Conservation (phyloP, 768 basidiomycete genomes). For the Mycena maculata region DNA sequence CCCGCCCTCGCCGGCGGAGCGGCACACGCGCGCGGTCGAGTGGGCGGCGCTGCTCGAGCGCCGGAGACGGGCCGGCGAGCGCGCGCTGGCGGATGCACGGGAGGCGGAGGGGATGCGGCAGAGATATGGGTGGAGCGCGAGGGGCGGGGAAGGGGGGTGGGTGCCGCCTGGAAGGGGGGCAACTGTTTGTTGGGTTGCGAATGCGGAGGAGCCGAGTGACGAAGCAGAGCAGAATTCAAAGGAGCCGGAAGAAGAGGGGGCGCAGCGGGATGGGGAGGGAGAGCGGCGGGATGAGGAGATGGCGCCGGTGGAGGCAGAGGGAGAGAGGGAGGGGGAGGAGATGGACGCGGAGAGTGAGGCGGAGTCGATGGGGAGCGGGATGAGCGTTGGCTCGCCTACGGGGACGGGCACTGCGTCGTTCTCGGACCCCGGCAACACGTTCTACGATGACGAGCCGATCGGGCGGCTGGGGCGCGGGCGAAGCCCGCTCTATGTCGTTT, state of each 20-base stretch:
- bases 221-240: too few species aligned
- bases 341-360: neutral
- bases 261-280: neutral
- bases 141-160: slow-evolving; percentile 1
- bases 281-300: neutral
- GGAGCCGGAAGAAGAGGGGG: neutral
- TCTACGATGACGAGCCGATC: neutral
- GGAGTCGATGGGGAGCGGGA: neutral
- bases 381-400: too few species aligned
- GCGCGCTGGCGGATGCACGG: slow-evolving; percentile 20
- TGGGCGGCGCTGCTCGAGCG: slow-evolving; percentile 31
- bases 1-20: slow-evolving; percentile 9
- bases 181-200: neutral
- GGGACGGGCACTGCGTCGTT: too few species aligned
- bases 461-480: neutral
- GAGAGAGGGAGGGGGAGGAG: neutral
- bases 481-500: neutral
- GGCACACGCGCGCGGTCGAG: slow-evolving; percentile 33
- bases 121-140: neutral
- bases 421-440: neutral
- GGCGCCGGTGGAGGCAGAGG: neutral
- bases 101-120: slow-evolving; percentile 9
- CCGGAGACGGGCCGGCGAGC: slow-evolving; percentile 26
- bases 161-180: slow-evolving; percentile 13
- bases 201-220: neutral